Evolutionary conservation across 2,329 filamentous ascomycete species (phyloP).

Genomic region (Cordyceps javanica): DNA sequence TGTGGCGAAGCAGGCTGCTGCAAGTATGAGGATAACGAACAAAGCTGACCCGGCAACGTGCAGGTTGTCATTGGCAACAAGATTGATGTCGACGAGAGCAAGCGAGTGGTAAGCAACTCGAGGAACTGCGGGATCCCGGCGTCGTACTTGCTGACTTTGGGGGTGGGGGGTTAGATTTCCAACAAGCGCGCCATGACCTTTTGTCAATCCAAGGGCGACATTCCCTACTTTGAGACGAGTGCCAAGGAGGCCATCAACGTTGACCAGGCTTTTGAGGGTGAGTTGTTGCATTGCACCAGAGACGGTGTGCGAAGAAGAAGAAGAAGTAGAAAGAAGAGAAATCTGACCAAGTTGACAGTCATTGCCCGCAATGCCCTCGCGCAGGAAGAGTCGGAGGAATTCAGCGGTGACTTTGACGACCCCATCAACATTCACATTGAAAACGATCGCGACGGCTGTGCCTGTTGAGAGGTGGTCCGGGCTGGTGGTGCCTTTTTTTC

Average conservation of each 20-base stretch:
- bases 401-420: slow-evolving; percentile 93
- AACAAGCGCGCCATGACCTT: slow-evolving; percentile 96
- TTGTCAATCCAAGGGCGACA: slow-evolving; percentile 94
- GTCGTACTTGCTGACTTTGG: neutral
- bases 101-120: slow-evolving; percentile 80
- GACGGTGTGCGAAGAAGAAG: neutral
- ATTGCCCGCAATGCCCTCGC: slow-evolving; percentile 93
- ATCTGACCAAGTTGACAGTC: no score
- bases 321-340: slow-evolving; percentile 2
- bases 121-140: no score
- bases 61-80: slow-evolving; percentile 97
- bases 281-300: neutral
- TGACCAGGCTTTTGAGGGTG: slow-evolving; percentile 70
- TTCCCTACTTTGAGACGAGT: slow-evolving; percentile 98
- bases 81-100: slow-evolving; percentile 97
- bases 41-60: slow-evolving; percentile 17
- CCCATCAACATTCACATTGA: slow-evolving; percentile 98
- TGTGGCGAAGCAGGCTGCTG: slow-evolving; percentile 28
- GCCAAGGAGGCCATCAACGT: slow-evolving; percentile 99
- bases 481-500: neutral
- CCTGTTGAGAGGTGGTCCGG: slow-evolving; percentile 58
- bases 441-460: slow-evolving; percentile 85
- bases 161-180: slow-evolving; percentile 58
- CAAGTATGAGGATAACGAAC: no score
- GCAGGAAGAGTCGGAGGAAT: slow-evolving; percentile 97